A percentile compares a stretch with the other conserved stretches of the same genome.
These are phyloP conservation scores for Chrysanthemum makinoi DNA, from an alignment of 129 eudicot species.

Conservation along the genomic window DNA sequence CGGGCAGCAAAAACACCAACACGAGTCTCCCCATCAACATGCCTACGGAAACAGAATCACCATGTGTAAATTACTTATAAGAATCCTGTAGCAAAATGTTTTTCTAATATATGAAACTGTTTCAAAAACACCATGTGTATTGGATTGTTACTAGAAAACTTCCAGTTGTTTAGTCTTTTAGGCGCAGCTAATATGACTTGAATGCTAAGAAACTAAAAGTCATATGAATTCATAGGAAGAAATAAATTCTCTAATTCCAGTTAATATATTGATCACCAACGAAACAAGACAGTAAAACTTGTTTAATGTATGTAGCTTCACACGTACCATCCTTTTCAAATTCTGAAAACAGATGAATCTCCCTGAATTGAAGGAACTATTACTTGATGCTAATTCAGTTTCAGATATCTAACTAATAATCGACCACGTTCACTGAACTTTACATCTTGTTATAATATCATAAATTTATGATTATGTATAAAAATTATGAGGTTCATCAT, in stretches of 20 bases:
- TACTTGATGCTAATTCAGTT: too few species aligned
- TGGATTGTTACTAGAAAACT: too few species aligned
- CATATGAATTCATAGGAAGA: background rate
- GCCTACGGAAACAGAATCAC: constrained; percentile 42
- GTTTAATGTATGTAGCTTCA: background rate
- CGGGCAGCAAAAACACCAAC: constrained; percentile 89
- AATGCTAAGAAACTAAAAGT: too few species aligned
- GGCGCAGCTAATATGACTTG: too few species aligned
- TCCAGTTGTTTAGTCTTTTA: too few species aligned
- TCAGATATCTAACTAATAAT: constrained; percentile 31
- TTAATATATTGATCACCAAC: background rate
- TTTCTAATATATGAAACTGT: too few species aligned
- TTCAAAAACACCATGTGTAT: too few species aligned
- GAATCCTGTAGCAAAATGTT: too few species aligned
- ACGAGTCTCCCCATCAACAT: constrained; percentile 87
- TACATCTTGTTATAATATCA: too few species aligned
- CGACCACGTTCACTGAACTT: too few species aligned
- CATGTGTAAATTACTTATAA: background rate
- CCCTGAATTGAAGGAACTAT: background rate
- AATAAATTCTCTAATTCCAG: background rate
- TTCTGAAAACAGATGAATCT: background rate
- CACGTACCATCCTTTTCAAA: background rate
- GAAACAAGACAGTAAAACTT: background rate
- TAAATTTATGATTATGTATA: background rate
- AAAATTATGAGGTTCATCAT: background rate